phyloP scores from a whole-genome alignment of 1,284 basidiomycete genomes.

The Phylloporus sp. region DNA sequence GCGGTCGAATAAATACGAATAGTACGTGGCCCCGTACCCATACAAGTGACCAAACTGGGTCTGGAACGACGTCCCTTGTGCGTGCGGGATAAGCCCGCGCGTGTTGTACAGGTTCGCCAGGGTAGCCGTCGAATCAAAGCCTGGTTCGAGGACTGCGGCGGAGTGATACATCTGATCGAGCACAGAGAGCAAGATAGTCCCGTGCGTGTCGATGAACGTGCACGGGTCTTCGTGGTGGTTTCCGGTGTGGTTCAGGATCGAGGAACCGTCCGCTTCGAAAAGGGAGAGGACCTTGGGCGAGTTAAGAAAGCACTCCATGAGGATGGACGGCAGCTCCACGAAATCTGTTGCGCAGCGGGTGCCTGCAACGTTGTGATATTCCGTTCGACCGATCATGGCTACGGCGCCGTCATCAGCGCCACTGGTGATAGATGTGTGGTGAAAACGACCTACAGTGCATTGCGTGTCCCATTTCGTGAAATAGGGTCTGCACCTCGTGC shows the following conservation, averaged over 20 bases:
- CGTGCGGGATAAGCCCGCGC: slow-evolving; percentile 81
- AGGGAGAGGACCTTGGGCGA: slow-evolving; percentile 84
- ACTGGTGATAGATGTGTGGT: not conserved
- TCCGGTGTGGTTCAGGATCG: slow-evolving; percentile 47
- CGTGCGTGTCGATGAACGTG: slow-evolving; percentile 84
- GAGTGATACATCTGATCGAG: slow-evolving; percentile 95
- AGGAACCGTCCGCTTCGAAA: slow-evolving; percentile 60
- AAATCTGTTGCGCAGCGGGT: slow-evolving; percentile 99
- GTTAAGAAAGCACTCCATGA: slow-evolving; percentile 97
- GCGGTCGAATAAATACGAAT: slow-evolving; percentile 95
- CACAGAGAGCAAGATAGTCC: slow-evolving; percentile 89
- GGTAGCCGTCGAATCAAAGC: slow-evolving; percentile 75
- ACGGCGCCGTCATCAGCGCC: slow-evolving; percentile 19
- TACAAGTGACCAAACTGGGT: slow-evolving; percentile 96
- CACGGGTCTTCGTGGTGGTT: slow-evolving; percentile 74
- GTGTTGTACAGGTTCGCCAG: slow-evolving; percentile 68
- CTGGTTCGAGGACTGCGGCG: slow-evolving; percentile 49
- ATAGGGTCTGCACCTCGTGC: slow-evolving; percentile 94
- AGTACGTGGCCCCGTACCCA: slow-evolving; percentile 97
- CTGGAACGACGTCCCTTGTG: slow-evolving; percentile 87
- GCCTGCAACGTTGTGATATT: slow-evolving; percentile 97
- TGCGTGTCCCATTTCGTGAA: slow-evolving; percentile 99
- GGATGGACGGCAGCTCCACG: slow-evolving; percentile 96
- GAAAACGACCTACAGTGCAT: slow-evolving; percentile 85
- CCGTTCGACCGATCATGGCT: slow-evolving; percentile 98